Conservation (phyloP, 2,329 filamentous ascomycete genomes). For the Drechslera avenae region DNA sequence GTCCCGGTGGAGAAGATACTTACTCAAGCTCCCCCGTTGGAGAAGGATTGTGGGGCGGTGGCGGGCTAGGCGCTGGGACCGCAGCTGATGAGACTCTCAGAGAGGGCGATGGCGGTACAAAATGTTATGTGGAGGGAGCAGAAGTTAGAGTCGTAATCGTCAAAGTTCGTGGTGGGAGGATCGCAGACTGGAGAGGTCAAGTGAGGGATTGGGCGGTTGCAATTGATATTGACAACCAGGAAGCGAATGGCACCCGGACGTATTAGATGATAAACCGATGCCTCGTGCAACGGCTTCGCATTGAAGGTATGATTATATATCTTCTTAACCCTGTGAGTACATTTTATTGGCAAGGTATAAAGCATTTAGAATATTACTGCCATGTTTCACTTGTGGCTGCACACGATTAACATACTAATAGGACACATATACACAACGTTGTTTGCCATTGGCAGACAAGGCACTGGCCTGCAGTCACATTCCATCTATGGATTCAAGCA, state of each 20-base stretch:
- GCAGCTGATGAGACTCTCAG: constrained; percentile 48
- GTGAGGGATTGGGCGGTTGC: constrained; percentile 73
- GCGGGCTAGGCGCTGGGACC: constrained; percentile 48
- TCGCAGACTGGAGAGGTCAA: constrained; percentile 93
- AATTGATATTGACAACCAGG: background rate
- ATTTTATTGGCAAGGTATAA: too few relatives aligned
- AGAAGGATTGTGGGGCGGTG: constrained; percentile 54
- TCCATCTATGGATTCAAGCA: too few relatives aligned
- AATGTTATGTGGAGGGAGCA: constrained; percentile 76
- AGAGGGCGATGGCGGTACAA: constrained; percentile 56
- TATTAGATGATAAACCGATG: too few relatives aligned
- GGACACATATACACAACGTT: too few relatives aligned
- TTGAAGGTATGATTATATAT: too few relatives aligned
- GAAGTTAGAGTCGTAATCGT: constrained; percentile 89
- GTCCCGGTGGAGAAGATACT: constrained; percentile 42
- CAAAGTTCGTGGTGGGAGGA: constrained; percentile 79
- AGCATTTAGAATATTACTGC: too few relatives aligned
- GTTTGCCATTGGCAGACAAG: too few relatives aligned
- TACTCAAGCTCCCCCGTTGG: constrained; percentile 41
- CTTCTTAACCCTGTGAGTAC: too few relatives aligned
- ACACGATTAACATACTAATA: too few relatives aligned
- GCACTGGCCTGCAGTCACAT: background rate
- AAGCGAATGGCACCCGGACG: background rate
- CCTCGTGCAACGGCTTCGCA: too few relatives aligned
- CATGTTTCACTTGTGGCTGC: too few relatives aligned